These are phyloP conservation scores for Hyphodiscus hymeniophilus DNA, from an alignment of 495 filamentous ascomycete species.

Conservation along the genomic window DNA sequence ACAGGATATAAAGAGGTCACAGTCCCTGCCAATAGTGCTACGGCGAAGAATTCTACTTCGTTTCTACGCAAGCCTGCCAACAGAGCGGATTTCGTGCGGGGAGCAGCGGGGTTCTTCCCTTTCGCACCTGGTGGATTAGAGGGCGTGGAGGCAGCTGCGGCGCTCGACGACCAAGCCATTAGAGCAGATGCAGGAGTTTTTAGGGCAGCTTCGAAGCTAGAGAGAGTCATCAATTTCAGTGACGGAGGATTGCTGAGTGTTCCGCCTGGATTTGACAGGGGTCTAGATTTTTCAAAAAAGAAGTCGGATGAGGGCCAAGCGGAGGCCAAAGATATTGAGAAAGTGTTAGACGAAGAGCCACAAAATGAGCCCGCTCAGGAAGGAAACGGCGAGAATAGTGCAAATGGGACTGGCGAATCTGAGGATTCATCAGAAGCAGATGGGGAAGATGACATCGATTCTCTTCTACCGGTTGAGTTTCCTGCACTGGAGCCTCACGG, in stretches of 20 bases:
- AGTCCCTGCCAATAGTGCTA: slow-evolving; percentile 80
- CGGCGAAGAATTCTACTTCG: slow-evolving; percentile 94
- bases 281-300: slow-evolving; percentile 59
- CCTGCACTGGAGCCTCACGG: slow-evolving; percentile 82
- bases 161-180: slow-evolving; percentile 57
- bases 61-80: slow-evolving; percentile 79
- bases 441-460: slow-evolving; percentile 78
- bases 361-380: slow-evolving; percentile 27
- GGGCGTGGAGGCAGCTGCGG: slow-evolving; percentile 72
- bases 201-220: slow-evolving; percentile 47
- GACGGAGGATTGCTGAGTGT: slow-evolving; percentile 69
- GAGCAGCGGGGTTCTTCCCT: slow-evolving; percentile 89
- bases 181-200: slow-evolving; percentile 23
- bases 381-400: slow-evolving; percentile 28
- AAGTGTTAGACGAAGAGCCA: slow-evolving; percentile 64
- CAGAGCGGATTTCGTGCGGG: slow-evolving; percentile 89
- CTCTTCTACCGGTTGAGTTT: slow-evolving; percentile 86
- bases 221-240: slow-evolving; percentile 74
- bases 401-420: slow-evolving; percentile 32
- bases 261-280: slow-evolving; percentile 75
- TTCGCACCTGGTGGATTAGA: slow-evolving; percentile 92
- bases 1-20: slow-evolving; percentile 94
- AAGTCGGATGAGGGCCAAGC: slow-evolving; percentile 47
- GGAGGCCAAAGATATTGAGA: slow-evolving; percentile 63
- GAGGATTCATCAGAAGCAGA: slow-evolving; percentile 35